phyloP scores from a whole-genome alignment of 169 alveolate species.

The Eimeria brunetti region DNA sequence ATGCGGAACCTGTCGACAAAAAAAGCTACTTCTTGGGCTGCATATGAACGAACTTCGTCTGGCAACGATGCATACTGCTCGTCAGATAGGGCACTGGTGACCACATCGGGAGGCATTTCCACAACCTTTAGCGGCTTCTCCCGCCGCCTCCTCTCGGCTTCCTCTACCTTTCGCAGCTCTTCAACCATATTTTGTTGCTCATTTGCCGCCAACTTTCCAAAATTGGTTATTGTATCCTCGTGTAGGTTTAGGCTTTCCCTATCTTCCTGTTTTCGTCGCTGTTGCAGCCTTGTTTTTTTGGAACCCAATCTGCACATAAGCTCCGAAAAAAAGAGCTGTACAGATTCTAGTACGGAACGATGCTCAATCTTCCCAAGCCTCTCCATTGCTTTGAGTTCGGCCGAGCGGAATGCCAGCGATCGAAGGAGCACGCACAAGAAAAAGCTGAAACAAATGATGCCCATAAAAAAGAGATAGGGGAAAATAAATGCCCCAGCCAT shows the following conservation, averaged over 20 bases:
- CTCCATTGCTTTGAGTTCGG: slow-evolving; percentile 50
- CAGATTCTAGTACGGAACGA: slow-evolving; percentile 7
- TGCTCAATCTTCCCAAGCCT: slow-evolving; percentile 1
- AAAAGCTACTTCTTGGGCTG: slow-evolving; percentile 16
- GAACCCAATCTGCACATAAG: slow-evolving; percentile 17
- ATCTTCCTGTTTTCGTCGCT: not conserved
- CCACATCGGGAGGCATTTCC: slow-evolving; percentile 68
- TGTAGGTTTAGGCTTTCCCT: not conserved
- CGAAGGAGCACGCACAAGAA: slow-evolving; percentile 72
- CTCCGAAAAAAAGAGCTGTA: slow-evolving; percentile 11
- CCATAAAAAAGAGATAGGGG: slow-evolving; percentile 68
- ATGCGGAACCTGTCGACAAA: slow-evolving; percentile 57
- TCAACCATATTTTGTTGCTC: not conserved
- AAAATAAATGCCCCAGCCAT: slow-evolving; percentile 38
- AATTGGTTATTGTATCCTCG: not conserved
- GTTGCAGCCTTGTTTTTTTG: not conserved
- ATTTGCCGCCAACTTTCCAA: not conserved
- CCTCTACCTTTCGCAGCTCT: not conserved
- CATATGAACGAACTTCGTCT: slow-evolving; percentile 30
- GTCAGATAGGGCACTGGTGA: slow-evolving; percentile 63
- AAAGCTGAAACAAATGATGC: slow-evolving; percentile 33
- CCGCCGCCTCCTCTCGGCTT: slow-evolving; percentile 34
- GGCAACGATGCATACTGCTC: slow-evolving; percentile 61
- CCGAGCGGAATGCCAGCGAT: slow-evolving; percentile 59
- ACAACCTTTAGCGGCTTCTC: slow-evolving; percentile 54